Base-by-base conservation (phyloP, 2,329 filamentous ascomycete genomes). In the Beauveria sp. region DNA sequence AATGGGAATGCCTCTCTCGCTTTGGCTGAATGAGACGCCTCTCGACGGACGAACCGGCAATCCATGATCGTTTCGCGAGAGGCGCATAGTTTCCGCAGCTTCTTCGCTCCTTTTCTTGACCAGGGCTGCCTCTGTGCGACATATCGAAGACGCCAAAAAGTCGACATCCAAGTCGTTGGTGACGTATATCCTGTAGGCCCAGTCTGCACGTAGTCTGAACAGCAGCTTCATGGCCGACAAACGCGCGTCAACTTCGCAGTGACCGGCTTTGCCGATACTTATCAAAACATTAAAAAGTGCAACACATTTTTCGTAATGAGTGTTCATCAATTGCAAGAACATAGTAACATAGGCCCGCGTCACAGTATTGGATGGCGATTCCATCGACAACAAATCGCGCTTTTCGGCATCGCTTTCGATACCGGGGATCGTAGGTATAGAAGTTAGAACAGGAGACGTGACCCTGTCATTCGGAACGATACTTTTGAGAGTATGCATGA, bases 201-300 rank as follows among this genome's bases (percentile, higher is more conserved):
- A 91, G 73, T 96, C 91, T 24, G 91, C 91, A 62, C 93, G 85
- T 34, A 97, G 77, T 49, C 93, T 86, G 70, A 96, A 93, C 2
- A 97, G 77, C 49, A 93, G 75, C 68, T 90, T 91, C 79, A 93
- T 84, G 2, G 88, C 86, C 14, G 86, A 87, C 28, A 95, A 76
- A 7, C 90, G 86, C 57, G 89, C 86, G 72, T 90, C 86, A 7
- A 81, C 77, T 63, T 89, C 87, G 63, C 82, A 85, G 38, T 80
- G 77, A 30, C 78, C 79, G 18, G 82, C 82, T 65, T 81, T 81
- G 6, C 82, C 85, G 66, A 92, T 85, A 58, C 79, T 78, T 47
- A 93, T 75, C 5, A 93, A 74, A 9, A 83, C 77, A 54, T 85
- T 79, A 67, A 86, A 92, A 0, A 87, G 74, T 53, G 79, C 80